Evolutionary conservation across 148 eudicot genomes (phyloP).

Genomic region (Amaranthus hypochondriacus): DNA sequence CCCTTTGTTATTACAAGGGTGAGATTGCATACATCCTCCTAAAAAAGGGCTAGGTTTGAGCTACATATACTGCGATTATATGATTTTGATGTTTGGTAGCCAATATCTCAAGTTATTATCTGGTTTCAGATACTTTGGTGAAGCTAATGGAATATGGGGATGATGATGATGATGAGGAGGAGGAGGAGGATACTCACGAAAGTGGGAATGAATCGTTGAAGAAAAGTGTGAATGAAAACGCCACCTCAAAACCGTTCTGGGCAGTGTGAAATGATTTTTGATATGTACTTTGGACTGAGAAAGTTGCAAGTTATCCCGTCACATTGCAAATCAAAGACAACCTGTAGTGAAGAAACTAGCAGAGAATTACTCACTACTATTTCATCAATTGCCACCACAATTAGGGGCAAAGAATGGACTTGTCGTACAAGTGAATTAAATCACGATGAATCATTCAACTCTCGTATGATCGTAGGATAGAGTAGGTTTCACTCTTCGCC

Average conservation of each 20-base stretch:
- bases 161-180: constrained; percentile 46
- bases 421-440: background rate
- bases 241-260: constrained; percentile 65
- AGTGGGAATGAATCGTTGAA: constrained; percentile 16
- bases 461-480: background rate
- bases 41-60: background rate
- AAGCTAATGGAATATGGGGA: constrained; percentile 91
- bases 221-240: constrained; percentile 26
- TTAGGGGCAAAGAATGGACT: too few species aligned
- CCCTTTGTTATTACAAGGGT: too few species aligned
- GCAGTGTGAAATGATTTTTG: constrained; percentile 40
- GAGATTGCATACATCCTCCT: background rate
- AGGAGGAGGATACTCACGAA: constrained; percentile 44
- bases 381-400: too few species aligned
- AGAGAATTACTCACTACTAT: background rate
- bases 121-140: constrained; percentile 68
- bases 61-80: background rate
- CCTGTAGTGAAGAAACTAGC: background rate
- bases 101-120: background rate
- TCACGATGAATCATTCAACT: background rate
- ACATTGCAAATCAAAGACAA: background rate
- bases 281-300: background rate
- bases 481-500: background rate
- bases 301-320: background rate
- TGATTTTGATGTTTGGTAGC: background rate